Percentiles rank a stretch among this genome's conserved stretches.
Evolutionary conservation across 1,139 yeast genomes (phyloP).

Genomic region (Citeromyces siamensis): DNA sequence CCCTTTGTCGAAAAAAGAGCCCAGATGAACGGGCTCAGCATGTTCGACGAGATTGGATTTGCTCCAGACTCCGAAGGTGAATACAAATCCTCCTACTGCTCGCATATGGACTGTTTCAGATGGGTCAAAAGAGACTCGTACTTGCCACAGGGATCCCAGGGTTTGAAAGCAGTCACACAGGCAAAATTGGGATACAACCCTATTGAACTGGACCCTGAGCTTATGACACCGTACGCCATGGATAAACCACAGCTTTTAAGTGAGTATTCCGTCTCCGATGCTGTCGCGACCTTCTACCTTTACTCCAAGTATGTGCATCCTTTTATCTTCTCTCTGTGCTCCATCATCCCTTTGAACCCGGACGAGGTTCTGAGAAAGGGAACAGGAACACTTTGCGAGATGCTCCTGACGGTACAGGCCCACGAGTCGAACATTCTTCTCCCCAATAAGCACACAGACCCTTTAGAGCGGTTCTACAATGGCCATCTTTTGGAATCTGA

Average conservation of each 20-base stretch:
- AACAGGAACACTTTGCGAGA: constrained; percentile 97
- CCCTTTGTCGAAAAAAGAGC: constrained; percentile 93
- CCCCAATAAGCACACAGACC: constrained; percentile 91
- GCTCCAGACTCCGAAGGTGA: constrained; percentile 85
- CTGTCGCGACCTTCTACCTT: constrained; percentile 94
- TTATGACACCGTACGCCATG: constrained; percentile 95
- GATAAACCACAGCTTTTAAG: constrained; percentile 88
- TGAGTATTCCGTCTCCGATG: constrained; percentile 98
- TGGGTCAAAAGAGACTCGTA: constrained; percentile 99
- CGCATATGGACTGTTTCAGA: constrained; percentile 94
- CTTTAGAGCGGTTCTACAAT: constrained; percentile 83
- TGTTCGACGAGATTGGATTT: constrained; percentile 93
- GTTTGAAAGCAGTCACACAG: constrained; percentile 95
- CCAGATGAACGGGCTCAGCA: constrained; percentile 67
- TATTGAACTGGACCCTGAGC: constrained; percentile 90
- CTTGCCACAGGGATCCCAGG: constrained; percentile 97
- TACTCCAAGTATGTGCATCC: constrained; percentile 98
- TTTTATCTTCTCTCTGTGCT: constrained; percentile 89
- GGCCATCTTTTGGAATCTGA: constrained; percentile 93
- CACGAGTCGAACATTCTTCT: constrained; percentile 63
- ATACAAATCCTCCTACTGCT: constrained; percentile 86
- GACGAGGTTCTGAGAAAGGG: constrained; percentile 96
- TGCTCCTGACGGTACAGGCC: constrained; percentile 96
- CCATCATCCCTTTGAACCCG: constrained; percentile 91
- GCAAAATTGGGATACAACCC: constrained; percentile 95